A percentile compares a stretch with the other conserved stretches of the same genome.
Evolutionary conservation across 805 yeast genomes (phyloP).

Genomic region (Wickerhamiella kazuoi): DNA sequence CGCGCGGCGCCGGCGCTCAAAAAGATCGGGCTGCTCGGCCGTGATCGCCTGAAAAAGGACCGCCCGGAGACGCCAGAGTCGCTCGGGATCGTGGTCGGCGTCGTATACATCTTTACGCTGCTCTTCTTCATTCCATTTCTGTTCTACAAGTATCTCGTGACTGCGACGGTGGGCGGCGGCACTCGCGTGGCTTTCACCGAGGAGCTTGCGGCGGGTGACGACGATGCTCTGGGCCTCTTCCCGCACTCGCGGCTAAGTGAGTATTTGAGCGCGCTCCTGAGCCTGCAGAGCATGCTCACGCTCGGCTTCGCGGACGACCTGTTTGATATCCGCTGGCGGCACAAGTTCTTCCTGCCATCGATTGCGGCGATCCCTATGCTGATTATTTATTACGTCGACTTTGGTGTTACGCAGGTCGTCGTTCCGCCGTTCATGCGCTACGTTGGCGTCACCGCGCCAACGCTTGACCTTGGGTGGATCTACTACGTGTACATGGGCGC

Average conservation of each 20-base stretch:
- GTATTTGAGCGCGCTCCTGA: constrained; percentile 67
- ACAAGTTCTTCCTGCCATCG: constrained; percentile 89
- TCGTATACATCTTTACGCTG: constrained; percentile 65
- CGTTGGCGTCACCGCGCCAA: constrained; percentile 15
- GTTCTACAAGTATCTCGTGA: constrained; percentile 55
- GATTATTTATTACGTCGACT: constrained; percentile 82
- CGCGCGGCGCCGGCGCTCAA: constrained; percentile 12
- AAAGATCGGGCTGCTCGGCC: constrained; percentile 59
- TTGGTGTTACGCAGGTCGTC: constrained; percentile 74
- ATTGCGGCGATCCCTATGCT: constrained; percentile 83
- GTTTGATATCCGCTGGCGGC: constrained; percentile 94
- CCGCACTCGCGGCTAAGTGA: constrained; percentile 70
- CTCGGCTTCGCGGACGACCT: constrained; percentile 87
- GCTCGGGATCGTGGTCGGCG: constrained; percentile 78
- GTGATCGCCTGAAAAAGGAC: constrained; percentile 63
- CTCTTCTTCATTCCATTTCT: constrained; percentile 74
- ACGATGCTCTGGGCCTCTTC: constrained; percentile 23
- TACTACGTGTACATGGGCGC: constrained; percentile 86
- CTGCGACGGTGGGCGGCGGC: constrained; percentile 38
- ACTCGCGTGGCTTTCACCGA: constrained; percentile 29
- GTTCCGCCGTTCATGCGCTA: constrained; percentile 47
- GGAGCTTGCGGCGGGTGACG: constrained; percentile 1
- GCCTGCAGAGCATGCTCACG: constrained; percentile 65
- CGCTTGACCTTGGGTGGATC: constrained; percentile 57
- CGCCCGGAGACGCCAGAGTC: constrained; percentile 71